Percentiles rank a stretch among this genome's conserved stretches.
phyloP scores from a whole-genome alignment of 2,329 filamentous ascomycete genomes.

The Xylariaceae sp. region DNA sequence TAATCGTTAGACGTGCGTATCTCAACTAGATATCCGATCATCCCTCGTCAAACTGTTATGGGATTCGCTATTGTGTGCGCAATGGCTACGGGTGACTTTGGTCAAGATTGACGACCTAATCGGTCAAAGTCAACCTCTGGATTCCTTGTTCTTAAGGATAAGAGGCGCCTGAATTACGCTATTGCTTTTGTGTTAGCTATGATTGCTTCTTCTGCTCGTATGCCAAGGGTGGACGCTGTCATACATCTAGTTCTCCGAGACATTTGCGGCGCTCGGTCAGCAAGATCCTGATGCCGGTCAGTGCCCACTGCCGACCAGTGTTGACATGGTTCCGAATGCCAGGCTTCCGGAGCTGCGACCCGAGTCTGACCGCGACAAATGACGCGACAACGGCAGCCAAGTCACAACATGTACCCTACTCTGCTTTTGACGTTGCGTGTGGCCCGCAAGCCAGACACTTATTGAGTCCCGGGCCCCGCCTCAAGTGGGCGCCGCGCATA shows the following conservation, averaged over 20 bases:
- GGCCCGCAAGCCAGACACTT: no score
- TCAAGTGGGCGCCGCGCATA: no score
- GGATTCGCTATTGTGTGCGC: not conserved
- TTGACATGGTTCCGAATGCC: no score
- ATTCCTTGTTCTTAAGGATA: constrained; percentile 26
- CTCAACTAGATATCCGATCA: not conserved
- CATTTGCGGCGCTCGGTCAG: not conserved
- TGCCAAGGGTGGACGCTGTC: constrained; percentile 25
- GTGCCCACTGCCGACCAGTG: no score
- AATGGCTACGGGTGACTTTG: not conserved
- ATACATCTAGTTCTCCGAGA: constrained; percentile 26
- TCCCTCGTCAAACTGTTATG: not conserved
- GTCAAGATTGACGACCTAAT: constrained; percentile 26
- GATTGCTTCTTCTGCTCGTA: constrained; percentile 26
- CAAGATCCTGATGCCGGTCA: no score
- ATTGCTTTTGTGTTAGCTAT: constrained; percentile 25
- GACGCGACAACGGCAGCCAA: no score
- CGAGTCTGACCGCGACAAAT: no score
- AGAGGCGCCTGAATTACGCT: constrained; percentile 27
- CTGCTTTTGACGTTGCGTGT: no score
- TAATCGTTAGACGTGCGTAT: constrained; percentile 2
- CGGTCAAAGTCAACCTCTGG: constrained; percentile 24
- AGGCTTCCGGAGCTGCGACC: no score
- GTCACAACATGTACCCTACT: no score
- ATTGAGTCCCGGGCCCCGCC: no score